phyloP scores from a whole-genome alignment of 139 green algal species.

The Limnomonas spitsbergensis region DNA sequence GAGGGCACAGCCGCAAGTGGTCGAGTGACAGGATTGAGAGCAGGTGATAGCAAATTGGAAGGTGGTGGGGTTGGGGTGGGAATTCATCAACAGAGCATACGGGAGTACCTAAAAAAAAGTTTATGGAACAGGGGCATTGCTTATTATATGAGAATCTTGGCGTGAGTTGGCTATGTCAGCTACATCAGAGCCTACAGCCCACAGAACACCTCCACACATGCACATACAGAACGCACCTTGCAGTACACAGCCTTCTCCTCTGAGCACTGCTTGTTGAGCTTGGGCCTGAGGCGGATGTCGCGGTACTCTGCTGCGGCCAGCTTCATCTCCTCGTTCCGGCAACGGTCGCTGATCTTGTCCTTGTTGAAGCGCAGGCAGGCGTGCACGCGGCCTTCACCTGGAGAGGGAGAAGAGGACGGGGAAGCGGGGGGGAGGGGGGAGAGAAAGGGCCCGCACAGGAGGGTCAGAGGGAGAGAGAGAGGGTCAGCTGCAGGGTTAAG shows the following conservation, averaged over 20 bases:
- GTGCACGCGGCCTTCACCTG: slow-evolving; percentile 66
- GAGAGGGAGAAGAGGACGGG: neutral
- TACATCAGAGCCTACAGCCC: too few relatives aligned
- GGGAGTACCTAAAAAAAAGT: too few relatives aligned
- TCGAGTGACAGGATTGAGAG: too few relatives aligned
- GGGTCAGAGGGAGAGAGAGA: neutral
- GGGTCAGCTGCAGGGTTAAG: neutral
- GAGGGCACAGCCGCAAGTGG: too few relatives aligned
- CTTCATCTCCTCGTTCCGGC: slow-evolving; percentile 74
- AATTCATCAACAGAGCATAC: slow-evolving; percentile 5
- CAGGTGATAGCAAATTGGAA: too few relatives aligned
- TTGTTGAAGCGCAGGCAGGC: slow-evolving; percentile 66
- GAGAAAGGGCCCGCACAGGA: slow-evolving; percentile 1
- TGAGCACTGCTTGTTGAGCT: slow-evolving; percentile 71
- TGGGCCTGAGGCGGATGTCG: slow-evolving; percentile 65
- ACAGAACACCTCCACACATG: neutral
- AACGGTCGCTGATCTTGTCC: slow-evolving; percentile 44
- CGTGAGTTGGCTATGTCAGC: too few relatives aligned
- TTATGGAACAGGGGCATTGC: too few relatives aligned
- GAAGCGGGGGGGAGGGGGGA: neutral
- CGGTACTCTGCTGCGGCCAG: slow-evolving; percentile 48
- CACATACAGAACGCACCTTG: slow-evolving; percentile 13
- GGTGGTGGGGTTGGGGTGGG: too few relatives aligned
- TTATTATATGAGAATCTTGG: too few relatives aligned
- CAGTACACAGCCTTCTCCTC: slow-evolving; percentile 77